Percentiles rank a stretch among this genome's conserved stretches.
phyloP scores from a whole-genome alignment of 2,329 filamentous ascomycete species.

The Stylonectria norvegica region DNA sequence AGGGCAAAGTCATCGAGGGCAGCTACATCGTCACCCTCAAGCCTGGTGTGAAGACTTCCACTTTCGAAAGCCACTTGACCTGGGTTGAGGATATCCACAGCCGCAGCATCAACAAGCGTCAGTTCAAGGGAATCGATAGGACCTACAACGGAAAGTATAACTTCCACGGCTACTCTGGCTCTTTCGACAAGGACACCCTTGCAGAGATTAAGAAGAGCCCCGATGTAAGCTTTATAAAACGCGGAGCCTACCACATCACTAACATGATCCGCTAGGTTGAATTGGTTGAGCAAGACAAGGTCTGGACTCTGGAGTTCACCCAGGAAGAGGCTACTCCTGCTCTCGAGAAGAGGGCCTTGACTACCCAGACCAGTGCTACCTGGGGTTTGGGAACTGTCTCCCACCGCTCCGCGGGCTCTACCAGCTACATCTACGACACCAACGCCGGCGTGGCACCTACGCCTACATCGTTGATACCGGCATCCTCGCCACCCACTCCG shows the following conservation, averaged over 20 bases:
- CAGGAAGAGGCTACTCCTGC: conserved; percentile 5
- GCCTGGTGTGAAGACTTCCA: conserved; percentile 41
- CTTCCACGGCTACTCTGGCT: conserved; percentile 42
- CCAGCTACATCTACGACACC: conserved; percentile 48
- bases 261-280: conserved; percentile 24
- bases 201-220: conserved; percentile 39
- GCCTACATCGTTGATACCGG: conserved; percentile 63
- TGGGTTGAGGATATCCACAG: conserved; percentile 52
- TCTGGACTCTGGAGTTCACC: conserved; percentile 29
- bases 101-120: conserved; percentile 46
- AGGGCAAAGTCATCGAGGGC: conserved; percentile 30
- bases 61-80: conserved; percentile 46
- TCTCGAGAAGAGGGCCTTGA: conserved; percentile 25
- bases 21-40: conserved; percentile 64
- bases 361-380: conserved; percentile 29
- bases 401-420: conserved; percentile 23
- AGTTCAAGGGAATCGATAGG: conserved; percentile 32
- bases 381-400: conserved; percentile 35
- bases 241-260: not conserved
- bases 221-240: conserved; percentile 33
- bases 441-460: conserved; percentile 46
- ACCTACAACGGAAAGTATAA: conserved; percentile 29
- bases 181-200: conserved; percentile 41
- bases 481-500: conserved; percentile 50
- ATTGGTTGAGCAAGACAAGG: conserved; percentile 28